phyloP scores from a whole-genome alignment of 805 yeast species.

The Candida namnaoensis region DNA sequence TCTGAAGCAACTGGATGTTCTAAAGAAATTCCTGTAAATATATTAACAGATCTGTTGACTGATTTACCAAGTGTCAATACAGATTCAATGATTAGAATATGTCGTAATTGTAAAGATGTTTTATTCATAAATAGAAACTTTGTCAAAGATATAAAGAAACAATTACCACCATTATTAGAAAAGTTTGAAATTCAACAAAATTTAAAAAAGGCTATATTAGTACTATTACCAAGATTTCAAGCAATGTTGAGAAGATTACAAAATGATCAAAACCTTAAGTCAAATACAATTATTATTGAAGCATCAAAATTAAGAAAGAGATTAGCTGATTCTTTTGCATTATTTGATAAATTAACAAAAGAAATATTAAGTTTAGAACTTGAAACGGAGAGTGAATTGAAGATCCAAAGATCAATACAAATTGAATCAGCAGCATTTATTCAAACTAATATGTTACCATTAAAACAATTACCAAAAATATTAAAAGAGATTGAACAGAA shows the following conservation, averaged over 20 bases:
- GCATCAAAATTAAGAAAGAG: conserved; percentile 33
- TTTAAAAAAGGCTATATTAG: conserved; percentile 26
- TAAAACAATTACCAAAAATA: conserved; percentile 49
- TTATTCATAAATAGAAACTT: conserved; percentile 51
- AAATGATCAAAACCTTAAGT: conserved; percentile 18
- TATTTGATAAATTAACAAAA: conserved; percentile 42
- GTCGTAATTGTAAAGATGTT: conserved; percentile 58
- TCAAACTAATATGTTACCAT: conserved; percentile 56
- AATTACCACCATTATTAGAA: conserved; percentile 27
- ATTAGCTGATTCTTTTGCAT: conserved; percentile 39
- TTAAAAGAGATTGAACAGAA: conserved; percentile 19
- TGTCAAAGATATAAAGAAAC: conserved; percentile 25
- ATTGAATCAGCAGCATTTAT: conserved; percentile 49
- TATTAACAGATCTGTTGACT: conserved; percentile 7
- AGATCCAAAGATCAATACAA: conserved; percentile 45
- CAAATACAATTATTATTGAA: conserved; percentile 20
- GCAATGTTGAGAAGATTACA: conserved; percentile 24
- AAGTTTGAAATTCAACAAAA: conserved; percentile 32
- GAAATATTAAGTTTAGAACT: conserved; percentile 27
- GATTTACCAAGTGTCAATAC: conserved; percentile 15
- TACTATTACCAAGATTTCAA: conserved; percentile 35
- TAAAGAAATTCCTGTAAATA: conserved; percentile 48
- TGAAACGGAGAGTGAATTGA: conserved; percentile 32
- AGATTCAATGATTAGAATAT: conserved; percentile 41
- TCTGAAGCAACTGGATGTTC: conserved; percentile 59